Evolutionary conservation across 2,329 filamentous ascomycete genomes (phyloP).

Genomic region (Trichocomaceae sp.): DNA sequence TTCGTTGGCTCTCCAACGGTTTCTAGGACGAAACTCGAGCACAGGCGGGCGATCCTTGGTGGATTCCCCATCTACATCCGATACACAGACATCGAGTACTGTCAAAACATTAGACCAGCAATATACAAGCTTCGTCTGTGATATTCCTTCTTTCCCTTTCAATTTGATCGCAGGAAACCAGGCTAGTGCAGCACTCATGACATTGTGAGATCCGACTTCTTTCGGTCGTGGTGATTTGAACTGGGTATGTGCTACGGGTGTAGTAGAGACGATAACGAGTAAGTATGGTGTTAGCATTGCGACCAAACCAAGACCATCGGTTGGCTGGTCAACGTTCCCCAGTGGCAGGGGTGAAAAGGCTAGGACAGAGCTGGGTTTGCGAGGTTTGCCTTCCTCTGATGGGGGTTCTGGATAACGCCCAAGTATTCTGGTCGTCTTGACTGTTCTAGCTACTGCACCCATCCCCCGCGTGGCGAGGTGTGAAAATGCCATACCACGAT

Average conservation of each 20-base stretch:
- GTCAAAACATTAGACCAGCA: slow-evolving; percentile 99
- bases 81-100: slow-evolving; percentile 78
- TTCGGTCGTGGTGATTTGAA: slow-evolving; percentile 89
- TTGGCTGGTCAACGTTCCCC: slow-evolving; percentile 86
- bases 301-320: slow-evolving; percentile 81
- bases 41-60: slow-evolving; percentile 71
- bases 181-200: slow-evolving; percentile 86
- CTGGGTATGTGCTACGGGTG: slow-evolving; percentile 90
- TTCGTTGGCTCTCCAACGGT: slow-evolving; percentile 88
- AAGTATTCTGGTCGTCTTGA: slow-evolving; percentile 84
- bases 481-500: slow-evolving; percentile 95
- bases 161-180: slow-evolving; percentile 97
- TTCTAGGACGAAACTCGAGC: slow-evolving; percentile 73
- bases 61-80: slow-evolving; percentile 48
- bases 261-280: slow-evolving; percentile 94
- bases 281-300: slow-evolving; percentile 95
- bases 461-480: slow-evolving; percentile 89
- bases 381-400: slow-evolving; percentile 55
- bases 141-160: slow-evolving; percentile 65
- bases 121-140: slow-evolving; percentile 80
- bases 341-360: slow-evolving; percentile 85
- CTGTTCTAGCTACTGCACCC: slow-evolving; percentile 72
- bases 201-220: slow-evolving; percentile 80
- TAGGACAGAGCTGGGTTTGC: slow-evolving; percentile 90
- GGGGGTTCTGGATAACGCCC: slow-evolving; percentile 76